phyloP scores from a whole-genome alignment of 1,284 basidiomycete genomes.

The Pholiota adiposa region DNA sequence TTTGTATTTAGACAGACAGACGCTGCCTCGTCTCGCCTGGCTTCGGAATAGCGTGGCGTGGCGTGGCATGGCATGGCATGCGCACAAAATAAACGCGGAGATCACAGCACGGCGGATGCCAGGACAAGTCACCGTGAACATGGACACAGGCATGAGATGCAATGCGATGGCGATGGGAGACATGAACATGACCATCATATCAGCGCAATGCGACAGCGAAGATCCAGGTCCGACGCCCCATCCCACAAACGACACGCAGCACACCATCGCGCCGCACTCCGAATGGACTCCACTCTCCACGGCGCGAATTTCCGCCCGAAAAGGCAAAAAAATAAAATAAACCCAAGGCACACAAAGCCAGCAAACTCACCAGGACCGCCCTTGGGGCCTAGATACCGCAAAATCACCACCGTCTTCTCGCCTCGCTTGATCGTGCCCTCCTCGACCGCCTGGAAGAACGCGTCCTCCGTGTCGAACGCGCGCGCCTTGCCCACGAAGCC shows the following conservation, averaged over 20 bases:
- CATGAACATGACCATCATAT: not conserved
- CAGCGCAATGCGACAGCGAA: not conserved
- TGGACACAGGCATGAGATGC: no score
- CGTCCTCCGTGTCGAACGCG: constrained; percentile 84
- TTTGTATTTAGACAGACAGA: not conserved
- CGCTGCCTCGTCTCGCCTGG: not conserved
- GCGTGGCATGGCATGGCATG: not conserved
- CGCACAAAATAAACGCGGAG: not conserved
- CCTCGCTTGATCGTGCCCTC: constrained; percentile 81
- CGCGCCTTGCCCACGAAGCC: constrained; percentile 84
- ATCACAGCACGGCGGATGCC: not conserved
- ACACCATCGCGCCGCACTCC: no score
- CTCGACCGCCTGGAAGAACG: constrained; percentile 82
- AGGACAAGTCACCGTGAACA: no score
- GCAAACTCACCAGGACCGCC: not conserved
- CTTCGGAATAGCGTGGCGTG: no score
- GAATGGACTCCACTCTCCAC: no score
- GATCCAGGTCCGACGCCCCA: not conserved
- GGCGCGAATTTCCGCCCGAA: no score
- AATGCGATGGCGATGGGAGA: no score
- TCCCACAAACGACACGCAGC: no score
- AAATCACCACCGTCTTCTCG: constrained; percentile 89
- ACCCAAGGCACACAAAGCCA: not conserved
- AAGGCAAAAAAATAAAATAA: not conserved
- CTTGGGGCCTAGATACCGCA: constrained; percentile 88